Evolutionary conservation across 352 stramenopile genomes (phyloP).

Genomic region (Globisporangium uncinulatum): DNA sequence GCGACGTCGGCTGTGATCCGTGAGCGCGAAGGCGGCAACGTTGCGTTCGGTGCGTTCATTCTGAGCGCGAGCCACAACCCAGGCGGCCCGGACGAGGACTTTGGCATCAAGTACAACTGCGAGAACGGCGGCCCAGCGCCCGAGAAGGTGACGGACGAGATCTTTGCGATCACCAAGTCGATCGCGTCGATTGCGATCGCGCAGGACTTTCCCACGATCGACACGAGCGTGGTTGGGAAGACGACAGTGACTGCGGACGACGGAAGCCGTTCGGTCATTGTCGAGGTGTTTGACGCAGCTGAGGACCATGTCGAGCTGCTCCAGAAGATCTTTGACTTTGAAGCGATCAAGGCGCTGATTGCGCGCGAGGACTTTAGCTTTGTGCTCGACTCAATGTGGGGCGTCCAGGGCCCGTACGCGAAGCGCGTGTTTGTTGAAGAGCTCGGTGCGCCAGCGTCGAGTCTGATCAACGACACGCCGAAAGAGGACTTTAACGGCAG

Average conservation of each 20-base stretch:
- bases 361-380: conserved; percentile 93
- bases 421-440: conserved; percentile 95
- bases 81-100: conserved; percentile 97
- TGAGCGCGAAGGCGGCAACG: conserved; percentile 89
- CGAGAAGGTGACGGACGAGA: conserved; percentile 96
- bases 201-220: conserved; percentile 72
- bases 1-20: conserved; percentile 97
- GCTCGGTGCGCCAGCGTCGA: conserved; percentile 80
- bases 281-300: conserved; percentile 97
- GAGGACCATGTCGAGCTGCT: conserved; percentile 95
- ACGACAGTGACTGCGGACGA: conserved; percentile 76
- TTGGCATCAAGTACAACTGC: conserved; percentile 99
- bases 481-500: conserved; percentile 96
- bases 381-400: conserved; percentile 97
- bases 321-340: conserved; percentile 98
- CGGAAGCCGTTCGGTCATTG: conserved; percentile 86
- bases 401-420: conserved; percentile 96
- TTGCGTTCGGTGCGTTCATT: conserved; percentile 95
- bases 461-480: conserved; percentile 91
- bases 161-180: conserved; percentile 94
- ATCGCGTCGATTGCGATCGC: conserved; percentile 94
- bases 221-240: conserved; percentile 69
- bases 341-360: conserved; percentile 90
- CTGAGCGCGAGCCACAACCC: conserved; percentile 98
- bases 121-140: conserved; percentile 96